phyloP scores from a whole-genome alignment of 352 stramenopile genomes.

The Globisporangium apiculatum region DNA sequence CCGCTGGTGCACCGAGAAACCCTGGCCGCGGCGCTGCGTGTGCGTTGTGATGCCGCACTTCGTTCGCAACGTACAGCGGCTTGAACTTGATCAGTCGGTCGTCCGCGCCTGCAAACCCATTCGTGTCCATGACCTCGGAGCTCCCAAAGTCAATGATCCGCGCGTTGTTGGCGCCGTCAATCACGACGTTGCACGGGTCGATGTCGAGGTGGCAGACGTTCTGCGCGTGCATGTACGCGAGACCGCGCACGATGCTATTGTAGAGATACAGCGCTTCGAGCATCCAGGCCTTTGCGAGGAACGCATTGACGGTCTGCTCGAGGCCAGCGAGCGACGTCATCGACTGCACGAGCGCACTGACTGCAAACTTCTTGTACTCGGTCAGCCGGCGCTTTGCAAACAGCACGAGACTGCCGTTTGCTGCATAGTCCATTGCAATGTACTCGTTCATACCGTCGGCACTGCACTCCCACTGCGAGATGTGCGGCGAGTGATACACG shows the following conservation, averaged over 20 bases:
- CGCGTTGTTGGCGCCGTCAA: constrained; percentile 41
- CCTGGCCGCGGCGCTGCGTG: constrained; percentile 40
- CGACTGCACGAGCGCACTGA: constrained; percentile 42
- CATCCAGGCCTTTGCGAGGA: constrained; percentile 66
- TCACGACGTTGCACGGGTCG: constrained; percentile 75
- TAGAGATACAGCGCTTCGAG: constrained; percentile 62
- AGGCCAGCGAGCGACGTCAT: constrained; percentile 41
- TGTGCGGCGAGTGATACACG: constrained; percentile 48
- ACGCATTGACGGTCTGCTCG: constrained; percentile 48
- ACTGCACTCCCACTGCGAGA: constrained; percentile 73
- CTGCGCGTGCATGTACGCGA: constrained; percentile 75
- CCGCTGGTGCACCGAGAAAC: constrained; percentile 59
- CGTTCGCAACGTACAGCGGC: constrained; percentile 59
- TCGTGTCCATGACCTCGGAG: constrained; percentile 69
- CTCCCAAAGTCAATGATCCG: constrained; percentile 81
- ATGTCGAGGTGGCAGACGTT: constrained; percentile 79
- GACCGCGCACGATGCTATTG: constrained; percentile 49
- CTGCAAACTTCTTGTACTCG: constrained; percentile 64
- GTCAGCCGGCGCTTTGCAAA: constrained; percentile 60
- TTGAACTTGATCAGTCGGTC: constrained; percentile 77
- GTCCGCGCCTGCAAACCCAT: constrained; percentile 40
- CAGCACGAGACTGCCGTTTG: constrained; percentile 60
- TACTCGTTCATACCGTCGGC: constrained; percentile 67
- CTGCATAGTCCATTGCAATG: constrained; percentile 68
- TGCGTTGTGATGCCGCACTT: constrained; percentile 67